These are phyloP conservation scores for Camellia sinensis DNA, from an alignment of 148 eudicot species.

Conservation along the genomic window DNA sequence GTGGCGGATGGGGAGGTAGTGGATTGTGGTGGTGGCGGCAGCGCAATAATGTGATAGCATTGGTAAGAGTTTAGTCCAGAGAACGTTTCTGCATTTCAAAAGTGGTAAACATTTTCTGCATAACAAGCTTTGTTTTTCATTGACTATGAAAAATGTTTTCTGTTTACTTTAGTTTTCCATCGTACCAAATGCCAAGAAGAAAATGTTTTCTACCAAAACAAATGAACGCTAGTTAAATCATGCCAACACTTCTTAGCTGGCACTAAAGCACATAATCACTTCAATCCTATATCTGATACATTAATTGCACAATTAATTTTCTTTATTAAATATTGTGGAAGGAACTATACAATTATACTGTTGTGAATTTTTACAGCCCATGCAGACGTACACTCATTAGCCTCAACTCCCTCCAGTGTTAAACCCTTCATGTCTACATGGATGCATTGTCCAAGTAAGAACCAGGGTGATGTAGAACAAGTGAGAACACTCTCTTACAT, in stretches of 20 bases:
- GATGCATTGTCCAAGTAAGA: background rate
- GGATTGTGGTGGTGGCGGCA: too few species aligned
- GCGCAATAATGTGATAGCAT: too few species aligned
- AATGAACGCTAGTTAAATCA: too few species aligned
- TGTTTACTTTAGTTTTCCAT: too few species aligned
- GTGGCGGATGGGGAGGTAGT: too few species aligned
- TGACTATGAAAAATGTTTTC: too few species aligned
- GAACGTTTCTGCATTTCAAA: too few species aligned
- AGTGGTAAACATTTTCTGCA: too few species aligned
- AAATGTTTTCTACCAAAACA: too few species aligned
- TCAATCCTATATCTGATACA: background rate
- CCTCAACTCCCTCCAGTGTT: background rate
- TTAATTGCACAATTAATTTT: background rate
- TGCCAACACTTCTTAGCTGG: background rate
- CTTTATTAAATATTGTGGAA: background rate
- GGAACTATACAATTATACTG: background rate
- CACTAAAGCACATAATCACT: background rate
- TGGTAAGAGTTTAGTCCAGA: too few species aligned
- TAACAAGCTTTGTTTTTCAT: too few species aligned
- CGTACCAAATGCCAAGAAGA: too few species aligned
- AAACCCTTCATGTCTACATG: background rate
- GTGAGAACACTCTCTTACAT: background rate
- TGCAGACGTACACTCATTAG: background rate
- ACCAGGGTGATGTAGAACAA: background rate
- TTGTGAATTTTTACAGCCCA: background rate